phyloP scores from a whole-genome alignment of 73 alveolate species.

The Paramecium primaurelia region DNA sequence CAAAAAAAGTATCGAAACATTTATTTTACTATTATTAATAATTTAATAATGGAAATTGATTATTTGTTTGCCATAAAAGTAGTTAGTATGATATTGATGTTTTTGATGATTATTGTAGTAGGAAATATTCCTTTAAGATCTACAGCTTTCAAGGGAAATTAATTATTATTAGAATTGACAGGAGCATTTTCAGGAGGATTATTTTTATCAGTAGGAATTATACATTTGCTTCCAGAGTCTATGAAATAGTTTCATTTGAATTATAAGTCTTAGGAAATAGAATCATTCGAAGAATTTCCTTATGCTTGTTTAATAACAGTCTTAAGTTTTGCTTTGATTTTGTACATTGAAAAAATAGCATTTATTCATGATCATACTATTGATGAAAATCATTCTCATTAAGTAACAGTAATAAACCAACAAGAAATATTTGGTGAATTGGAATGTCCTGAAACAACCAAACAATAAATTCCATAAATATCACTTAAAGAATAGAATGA shows the following conservation, averaged over 20 bases:
- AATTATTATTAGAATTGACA: slow-evolving; percentile 59
- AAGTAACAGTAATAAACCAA: background rate
- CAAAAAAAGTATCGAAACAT: background rate
- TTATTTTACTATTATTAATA: background rate
- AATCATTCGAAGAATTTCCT: slow-evolving; percentile 57
- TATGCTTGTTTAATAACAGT: slow-evolving; percentile 73
- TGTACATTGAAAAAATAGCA: slow-evolving; percentile 82
- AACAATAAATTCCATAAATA: background rate
- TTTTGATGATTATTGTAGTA: slow-evolving; percentile 14
- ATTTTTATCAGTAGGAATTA: slow-evolving; percentile 77
- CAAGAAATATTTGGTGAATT: background rate
- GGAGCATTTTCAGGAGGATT: slow-evolving; percentile 85
- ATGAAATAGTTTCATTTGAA: slow-evolving; percentile 67
- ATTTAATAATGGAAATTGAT: background rate
- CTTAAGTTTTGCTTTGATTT: slow-evolving; percentile 72
- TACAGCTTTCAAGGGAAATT: slow-evolving; percentile 43
- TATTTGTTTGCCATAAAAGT: background rate
- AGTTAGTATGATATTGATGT: background rate
- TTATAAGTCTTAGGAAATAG: background rate
- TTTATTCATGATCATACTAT: slow-evolving; percentile 71
- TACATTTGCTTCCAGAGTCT: slow-evolving; percentile 82
- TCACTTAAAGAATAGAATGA: background rate
- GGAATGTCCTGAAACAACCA: background rate
- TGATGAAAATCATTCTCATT: background rate
- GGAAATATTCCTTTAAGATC: slow-evolving; percentile 50